These are phyloP conservation scores for Botryotinia globosa DNA, from an alignment of 2,329 filamentous ascomycete genomes.

Conservation along the genomic window DNA sequence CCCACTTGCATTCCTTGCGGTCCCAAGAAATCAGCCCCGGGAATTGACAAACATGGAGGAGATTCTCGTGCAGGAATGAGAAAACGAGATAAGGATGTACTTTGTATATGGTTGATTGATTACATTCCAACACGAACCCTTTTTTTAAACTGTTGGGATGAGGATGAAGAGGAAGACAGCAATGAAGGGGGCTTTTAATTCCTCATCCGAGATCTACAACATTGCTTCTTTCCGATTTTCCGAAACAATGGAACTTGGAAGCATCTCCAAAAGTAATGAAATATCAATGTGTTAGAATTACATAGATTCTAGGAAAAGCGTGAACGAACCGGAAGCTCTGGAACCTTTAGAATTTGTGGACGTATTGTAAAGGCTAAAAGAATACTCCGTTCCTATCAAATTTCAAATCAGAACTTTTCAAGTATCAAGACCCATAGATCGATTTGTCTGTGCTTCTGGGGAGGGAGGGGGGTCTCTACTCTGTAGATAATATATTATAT, in stretches of 20 bases:
- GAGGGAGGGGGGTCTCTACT: not conserved
- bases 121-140: not conserved
- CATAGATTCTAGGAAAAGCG: not conserved
- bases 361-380: not conserved
- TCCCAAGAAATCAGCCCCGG: slow-evolving; percentile 3
- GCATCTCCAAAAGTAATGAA: not conserved
- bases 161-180: not conserved
- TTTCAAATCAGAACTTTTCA: not conserved
- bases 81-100: not conserved
- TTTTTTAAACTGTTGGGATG: not conserved
- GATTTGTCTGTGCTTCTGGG: slow-evolving; percentile 8
- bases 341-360: not conserved
- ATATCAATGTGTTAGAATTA: not conserved
- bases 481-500: not conserved
- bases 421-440: slow-evolving; percentile 3
- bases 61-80: not conserved
- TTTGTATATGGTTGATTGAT: not conserved
- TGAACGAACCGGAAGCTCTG: slow-evolving; percentile 8
- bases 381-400: slow-evolving; percentile 17
- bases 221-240: not conserved
- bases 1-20: slow-evolving; percentile 12
- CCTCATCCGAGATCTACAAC: not conserved
- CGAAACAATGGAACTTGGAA: not conserved
- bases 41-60: slow-evolving; percentile 1
- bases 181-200: not conserved